A percentile compares a stretch with the other conserved stretches of the same genome.
phyloP scores from a whole-genome alignment of 148 eudicot species.

The Diospyros lotus region DNA sequence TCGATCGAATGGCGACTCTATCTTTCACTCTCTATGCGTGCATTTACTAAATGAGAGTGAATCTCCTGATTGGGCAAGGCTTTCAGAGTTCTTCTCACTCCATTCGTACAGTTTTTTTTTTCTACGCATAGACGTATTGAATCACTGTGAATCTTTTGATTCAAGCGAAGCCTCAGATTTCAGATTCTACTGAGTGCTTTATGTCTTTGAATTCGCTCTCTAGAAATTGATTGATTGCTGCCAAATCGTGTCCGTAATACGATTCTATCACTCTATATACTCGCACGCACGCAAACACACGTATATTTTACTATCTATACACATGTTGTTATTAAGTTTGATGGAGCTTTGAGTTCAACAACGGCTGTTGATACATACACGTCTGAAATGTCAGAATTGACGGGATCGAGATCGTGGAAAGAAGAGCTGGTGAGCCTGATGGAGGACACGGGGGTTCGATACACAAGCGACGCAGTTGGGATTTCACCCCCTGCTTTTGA shows the following conservation, averaged over 20 bases:
- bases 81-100: too few relatives aligned
- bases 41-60: too few relatives aligned
- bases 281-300: background rate
- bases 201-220: slow-evolving; percentile 7
- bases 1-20: too few relatives aligned
- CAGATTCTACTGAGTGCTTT: background rate
- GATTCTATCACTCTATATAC: background rate
- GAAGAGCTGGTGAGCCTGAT: slow-evolving; percentile 72
- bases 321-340: background rate
- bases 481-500: slow-evolving; percentile 28
- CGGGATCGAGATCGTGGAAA: slow-evolving; percentile 56
- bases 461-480: slow-evolving; percentile 28
- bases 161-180: slow-evolving; percentile 16
- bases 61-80: too few relatives aligned
- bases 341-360: slow-evolving; percentile 10
- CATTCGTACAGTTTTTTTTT: too few relatives aligned
- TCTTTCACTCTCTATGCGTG: too few relatives aligned
- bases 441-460: slow-evolving; percentile 59
- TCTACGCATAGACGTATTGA: background rate
- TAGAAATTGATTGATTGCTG: background rate
- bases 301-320: background rate
- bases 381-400: slow-evolving; percentile 43
- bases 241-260: background rate
- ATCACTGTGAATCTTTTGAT: slow-evolving; percentile 24
- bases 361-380: background rate